Base-by-base conservation (phyloP, 129 eudicot genomes). In the Flaveria sonorensis region DNA sequence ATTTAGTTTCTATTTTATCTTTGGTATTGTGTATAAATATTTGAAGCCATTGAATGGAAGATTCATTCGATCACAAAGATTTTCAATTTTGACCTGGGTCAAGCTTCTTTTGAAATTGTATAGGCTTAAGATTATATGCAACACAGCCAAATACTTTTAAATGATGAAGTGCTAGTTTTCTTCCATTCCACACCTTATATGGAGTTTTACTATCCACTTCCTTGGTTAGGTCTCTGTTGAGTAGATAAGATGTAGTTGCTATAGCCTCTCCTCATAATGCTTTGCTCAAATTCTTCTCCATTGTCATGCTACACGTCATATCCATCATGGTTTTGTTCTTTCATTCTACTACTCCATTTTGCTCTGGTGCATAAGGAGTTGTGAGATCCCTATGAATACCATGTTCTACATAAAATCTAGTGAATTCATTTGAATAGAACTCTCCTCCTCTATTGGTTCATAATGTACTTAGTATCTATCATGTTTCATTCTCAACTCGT, bases 91-190 rank as follows among this genome's bases (percentile, higher is more conserved):
- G 28, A 24, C 28, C 1, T 24, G 28, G 28, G 28, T 24, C 28
- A 24, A 24, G 28, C 28, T 24, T 24, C 28, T 24, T 24, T 0
- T 1, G 28, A 24, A 24, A 1, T 1, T 24, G 28, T 24, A 0
- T 24, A 1, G 28, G 28, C 1, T 24, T 24, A 24, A 24, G 28
- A 24, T 24, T 24, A 39, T 39, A 39, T 3, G 5, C 7, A 39
- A 39, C 43, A 39, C 43, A 68, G 16, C 72, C 72, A 40, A 68
- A 68, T 2, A 68, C 72, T 5, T 50, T 56, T 11, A 70, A 70
- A 23, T 70, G 60, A 6, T 53, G 14, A 30, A 66, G 51, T 36
- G 28, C 28, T 7, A 32, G 72, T 68, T 64, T 30, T 3, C 20
- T 11, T 1, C 47, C 70, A 11, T 20, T 8, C 55, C 23, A 68